Evolutionary conservation across 140 eudicot genomes (phyloP).

Genomic region (Ambrosia hybrid): DNA sequence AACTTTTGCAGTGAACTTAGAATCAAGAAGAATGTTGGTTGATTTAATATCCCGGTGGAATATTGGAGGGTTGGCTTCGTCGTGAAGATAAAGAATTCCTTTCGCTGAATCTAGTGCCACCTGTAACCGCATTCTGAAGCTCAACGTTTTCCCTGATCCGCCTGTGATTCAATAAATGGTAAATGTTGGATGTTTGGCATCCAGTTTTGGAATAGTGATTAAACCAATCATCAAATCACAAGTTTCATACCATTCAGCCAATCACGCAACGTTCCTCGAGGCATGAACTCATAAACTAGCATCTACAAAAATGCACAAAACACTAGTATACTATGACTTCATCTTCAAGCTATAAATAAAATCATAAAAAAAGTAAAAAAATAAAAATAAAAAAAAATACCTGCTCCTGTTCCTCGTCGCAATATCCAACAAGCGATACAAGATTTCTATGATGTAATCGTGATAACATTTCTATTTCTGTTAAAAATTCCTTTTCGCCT

Average conservation of each 20-base stretch:
- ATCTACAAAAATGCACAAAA: constrained; percentile 43
- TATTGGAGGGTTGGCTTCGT: constrained; percentile 74
- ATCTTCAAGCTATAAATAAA: constrained; percentile 8
- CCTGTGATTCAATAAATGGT: constrained; percentile 28
- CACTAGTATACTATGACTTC: constrained; percentile 15
- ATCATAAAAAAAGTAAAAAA: background rate
- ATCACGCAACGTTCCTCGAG: constrained; percentile 65
- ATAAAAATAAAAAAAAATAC: constrained; percentile 31
- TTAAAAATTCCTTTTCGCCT: constrained; percentile 86
- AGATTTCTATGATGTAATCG: constrained; percentile 77
- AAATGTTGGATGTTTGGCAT: background rate
- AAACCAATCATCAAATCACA: background rate
- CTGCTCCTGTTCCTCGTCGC: constrained; percentile 70
- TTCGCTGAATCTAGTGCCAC: constrained; percentile 67
- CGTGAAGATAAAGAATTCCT: constrained; percentile 76
- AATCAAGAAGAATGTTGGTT: constrained; percentile 71
- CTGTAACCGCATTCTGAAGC: constrained; percentile 52
- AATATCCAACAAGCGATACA: constrained; percentile 68
- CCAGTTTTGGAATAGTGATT: too few relatives aligned
- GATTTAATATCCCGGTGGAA: constrained; percentile 77
- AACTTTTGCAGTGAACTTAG: constrained; percentile 63
- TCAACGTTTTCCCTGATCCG: constrained; percentile 44
- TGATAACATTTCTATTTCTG: constrained; percentile 77
- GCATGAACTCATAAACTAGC: constrained; percentile 75
- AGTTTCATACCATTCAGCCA: constrained; percentile 56